These are phyloP conservation scores for Globisporangium solare DNA, from an alignment of 352 stramenopile species.

Conservation along the genomic window DNA sequence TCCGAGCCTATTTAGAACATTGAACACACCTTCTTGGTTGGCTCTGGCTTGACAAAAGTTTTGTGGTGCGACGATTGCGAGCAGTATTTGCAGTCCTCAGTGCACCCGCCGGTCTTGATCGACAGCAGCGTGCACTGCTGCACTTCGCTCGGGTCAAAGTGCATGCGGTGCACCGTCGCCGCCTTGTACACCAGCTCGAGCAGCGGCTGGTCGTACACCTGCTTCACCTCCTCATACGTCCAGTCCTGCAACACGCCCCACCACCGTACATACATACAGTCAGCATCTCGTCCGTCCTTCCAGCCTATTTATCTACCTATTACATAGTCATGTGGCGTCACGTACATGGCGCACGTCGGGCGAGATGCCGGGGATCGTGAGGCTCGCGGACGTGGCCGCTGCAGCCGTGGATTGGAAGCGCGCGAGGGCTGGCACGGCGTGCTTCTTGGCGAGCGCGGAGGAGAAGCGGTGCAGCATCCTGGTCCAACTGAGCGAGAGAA, in stretches of 20 bases:
- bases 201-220: constrained; percentile 93
- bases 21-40: constrained; percentile 88
- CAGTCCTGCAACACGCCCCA: constrained; percentile 66
- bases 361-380: constrained; percentile 65
- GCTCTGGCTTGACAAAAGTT: constrained; percentile 98
- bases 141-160: constrained; percentile 96
- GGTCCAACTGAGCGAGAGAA: neutral
- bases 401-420: constrained; percentile 27
- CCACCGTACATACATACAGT: neutral
- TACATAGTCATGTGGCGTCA: neutral
- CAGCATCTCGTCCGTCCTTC: neutral
- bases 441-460: constrained; percentile 19
- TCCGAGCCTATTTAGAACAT: constrained; percentile 4
- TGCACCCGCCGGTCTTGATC: constrained; percentile 97
- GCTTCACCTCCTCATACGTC: constrained; percentile 93
- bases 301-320: too few species aligned
- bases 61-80: constrained; percentile 95
- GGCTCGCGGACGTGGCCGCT: constrained; percentile 24
- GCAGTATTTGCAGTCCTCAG: constrained; percentile 95
- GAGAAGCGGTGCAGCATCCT: constrained; percentile 45
- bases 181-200: constrained; percentile 97
- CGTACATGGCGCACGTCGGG: constrained; percentile 52
- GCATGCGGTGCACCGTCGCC: constrained; percentile 95
- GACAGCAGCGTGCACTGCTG: constrained; percentile 97
- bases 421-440: constrained; percentile 9